A percentile compares a stretch with the other conserved stretches of the same genome.
Evolutionary conservation across 2,329 filamentous ascomycete genomes (phyloP).

Genomic region (Seiridium cupressi): DNA sequence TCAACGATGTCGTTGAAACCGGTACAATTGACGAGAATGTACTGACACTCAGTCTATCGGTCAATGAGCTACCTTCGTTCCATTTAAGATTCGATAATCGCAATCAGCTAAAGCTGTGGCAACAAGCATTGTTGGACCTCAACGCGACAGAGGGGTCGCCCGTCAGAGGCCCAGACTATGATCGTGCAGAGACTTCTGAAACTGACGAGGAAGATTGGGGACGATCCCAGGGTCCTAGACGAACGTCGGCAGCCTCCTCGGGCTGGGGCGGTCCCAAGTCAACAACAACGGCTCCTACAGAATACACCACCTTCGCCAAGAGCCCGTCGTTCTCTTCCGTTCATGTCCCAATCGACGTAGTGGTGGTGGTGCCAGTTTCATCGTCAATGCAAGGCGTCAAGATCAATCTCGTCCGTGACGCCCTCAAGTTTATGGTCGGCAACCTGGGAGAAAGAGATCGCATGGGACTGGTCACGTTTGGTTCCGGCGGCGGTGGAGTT

Average conservation of each 20-base stretch:
- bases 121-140: constrained; percentile 79
- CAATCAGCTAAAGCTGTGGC: constrained; percentile 83
- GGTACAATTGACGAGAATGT: constrained; percentile 72
- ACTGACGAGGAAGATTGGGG: constrained; percentile 89
- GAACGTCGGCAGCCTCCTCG: constrained; percentile 76
- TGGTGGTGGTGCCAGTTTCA: constrained; percentile 94
- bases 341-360: constrained; percentile 91
- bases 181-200: constrained; percentile 74
- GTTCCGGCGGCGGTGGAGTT: constrained; percentile 88
- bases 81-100: constrained; percentile 85
- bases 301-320: constrained; percentile 76
- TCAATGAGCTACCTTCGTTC: constrained; percentile 89
- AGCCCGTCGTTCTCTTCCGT: constrained; percentile 52
- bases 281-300: constrained; percentile 82
- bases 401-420: constrained; percentile 89
- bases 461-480: constrained; percentile 97
- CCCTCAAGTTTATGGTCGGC: constrained; percentile 86
- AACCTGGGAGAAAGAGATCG: constrained; percentile 89
- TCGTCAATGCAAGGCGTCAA: constrained; percentile 99
- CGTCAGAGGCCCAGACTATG: constrained; percentile 71
- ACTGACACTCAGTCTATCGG: constrained; percentile 85
- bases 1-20: constrained; percentile 81
- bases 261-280: constrained; percentile 77
- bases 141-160: constrained; percentile 67
- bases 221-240: constrained; percentile 54